Percentiles rank a stretch among this genome's conserved stretches.
Evolutionary conservation across 2,329 filamentous ascomycete genomes (phyloP).

Genomic region (Aaosphaeria pasadenensis): DNA sequence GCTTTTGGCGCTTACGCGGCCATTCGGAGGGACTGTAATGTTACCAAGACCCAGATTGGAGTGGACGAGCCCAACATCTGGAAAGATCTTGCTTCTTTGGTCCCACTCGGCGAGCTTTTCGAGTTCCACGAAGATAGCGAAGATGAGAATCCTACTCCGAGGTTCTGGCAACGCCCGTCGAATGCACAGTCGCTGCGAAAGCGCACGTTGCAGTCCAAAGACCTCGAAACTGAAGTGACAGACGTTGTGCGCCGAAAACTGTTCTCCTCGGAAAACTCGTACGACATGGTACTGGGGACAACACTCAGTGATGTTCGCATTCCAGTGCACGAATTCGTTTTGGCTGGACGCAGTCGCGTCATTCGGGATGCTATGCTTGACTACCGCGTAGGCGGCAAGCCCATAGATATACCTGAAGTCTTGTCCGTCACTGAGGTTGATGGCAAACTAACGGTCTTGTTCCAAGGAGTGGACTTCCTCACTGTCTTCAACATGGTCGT

Average conservation of each 20-base stretch:
- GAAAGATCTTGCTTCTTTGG: constrained; percentile 68
- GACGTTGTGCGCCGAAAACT: constrained; percentile 39
- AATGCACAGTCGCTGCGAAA: constrained; percentile 53
- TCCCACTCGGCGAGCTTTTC: constrained; percentile 63
- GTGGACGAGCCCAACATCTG: constrained; percentile 68
- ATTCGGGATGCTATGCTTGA: constrained; percentile 59
- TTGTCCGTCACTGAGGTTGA: constrained; percentile 55
- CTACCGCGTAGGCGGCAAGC: constrained; percentile 55
- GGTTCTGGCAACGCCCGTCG: constrained; percentile 50
- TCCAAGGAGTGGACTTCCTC: constrained; percentile 71
- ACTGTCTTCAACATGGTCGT: constrained; percentile 76
- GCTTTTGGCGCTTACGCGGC: constrained; percentile 87
- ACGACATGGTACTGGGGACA: constrained; percentile 48
- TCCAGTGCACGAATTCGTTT: constrained; percentile 78
- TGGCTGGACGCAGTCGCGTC: constrained; percentile 70
- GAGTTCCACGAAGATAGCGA: constrained; percentile 40
- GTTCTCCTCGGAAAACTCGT: constrained; percentile 41
- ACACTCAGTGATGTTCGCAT: constrained; percentile 67
- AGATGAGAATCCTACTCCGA: constrained; percentile 43
- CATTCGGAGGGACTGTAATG: constrained; percentile 77
- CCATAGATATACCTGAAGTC: constrained; percentile 58
- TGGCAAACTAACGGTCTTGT: constrained; percentile 58
- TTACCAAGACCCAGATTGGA: constrained; percentile 69
- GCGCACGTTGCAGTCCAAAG: constrained; percentile 59
- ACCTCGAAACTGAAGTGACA: constrained; percentile 63